Evolutionary conservation across 148 eudicot genomes (phyloP).

Genomic region (Heliosperma pusillum): DNA sequence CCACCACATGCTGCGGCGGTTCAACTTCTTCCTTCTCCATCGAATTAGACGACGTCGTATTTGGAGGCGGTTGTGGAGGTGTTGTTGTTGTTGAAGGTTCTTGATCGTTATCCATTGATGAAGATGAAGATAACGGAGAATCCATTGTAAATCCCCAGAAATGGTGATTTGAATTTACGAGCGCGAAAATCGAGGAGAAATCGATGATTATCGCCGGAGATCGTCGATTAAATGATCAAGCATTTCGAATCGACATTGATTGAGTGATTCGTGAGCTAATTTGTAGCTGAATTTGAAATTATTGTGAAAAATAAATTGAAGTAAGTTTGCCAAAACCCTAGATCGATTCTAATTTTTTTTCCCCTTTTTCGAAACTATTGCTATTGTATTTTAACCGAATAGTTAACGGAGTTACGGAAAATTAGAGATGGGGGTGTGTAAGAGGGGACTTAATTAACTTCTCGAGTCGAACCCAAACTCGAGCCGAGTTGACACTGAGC

Average conservation of each 20-base stretch:
- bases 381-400: too few relatives aligned
- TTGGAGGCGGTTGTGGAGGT: background rate
- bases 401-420: too few relatives aligned
- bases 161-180: background rate
- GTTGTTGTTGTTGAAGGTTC: constrained; percentile 26
- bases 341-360: background rate
- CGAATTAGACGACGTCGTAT: constrained; percentile 23
- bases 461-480: too few relatives aligned
- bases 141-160: constrained; percentile 39
- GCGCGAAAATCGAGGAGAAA: background rate
- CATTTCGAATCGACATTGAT: constrained; percentile 20
- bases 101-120: constrained; percentile 46
- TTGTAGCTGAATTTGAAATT: background rate
- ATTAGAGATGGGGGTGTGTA: too few relatives aligned
- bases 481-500: too few relatives aligned
- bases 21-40: constrained; percentile 31
- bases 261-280: background rate
- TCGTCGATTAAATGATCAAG: background rate
- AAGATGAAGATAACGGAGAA: constrained; percentile 40
- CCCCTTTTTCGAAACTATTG: background rate
- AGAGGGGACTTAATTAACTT: too few relatives aligned
- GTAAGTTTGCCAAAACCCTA: constrained; percentile 7
- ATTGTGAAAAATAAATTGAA: background rate
- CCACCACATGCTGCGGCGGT: constrained; percentile 42
- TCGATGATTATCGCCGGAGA: background rate